Evolutionary conservation across 345 rosid genomes (phyloP).

Genomic region (Bruguiera parviflora): DNA sequence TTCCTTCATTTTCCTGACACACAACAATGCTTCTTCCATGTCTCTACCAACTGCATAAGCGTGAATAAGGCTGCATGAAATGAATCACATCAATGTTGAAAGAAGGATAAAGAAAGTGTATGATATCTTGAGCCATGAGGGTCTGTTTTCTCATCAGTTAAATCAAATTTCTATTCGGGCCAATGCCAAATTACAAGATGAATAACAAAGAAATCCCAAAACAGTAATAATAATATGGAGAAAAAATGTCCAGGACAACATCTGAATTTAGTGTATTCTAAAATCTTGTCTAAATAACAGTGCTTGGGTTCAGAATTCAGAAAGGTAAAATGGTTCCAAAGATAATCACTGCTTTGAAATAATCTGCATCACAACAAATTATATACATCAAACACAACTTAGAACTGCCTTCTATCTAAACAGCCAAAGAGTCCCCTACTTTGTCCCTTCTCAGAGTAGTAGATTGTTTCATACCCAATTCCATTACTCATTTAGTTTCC

Average conservation of each 20-base stretch:
- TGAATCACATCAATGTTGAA: conserved; percentile 39
- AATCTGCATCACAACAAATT: not conserved
- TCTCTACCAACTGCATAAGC: conserved; percentile 98
- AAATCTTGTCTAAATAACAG: not conserved
- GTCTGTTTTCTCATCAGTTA: not conserved
- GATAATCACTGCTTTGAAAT: not conserved
- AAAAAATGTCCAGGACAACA: not conserved
- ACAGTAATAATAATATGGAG: no score
- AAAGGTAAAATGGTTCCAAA: not conserved
- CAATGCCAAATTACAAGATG: conserved; percentile 1
- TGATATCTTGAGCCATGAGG: conserved; percentile 7
- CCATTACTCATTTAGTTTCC: no score
- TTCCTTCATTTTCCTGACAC: conserved; percentile 93
- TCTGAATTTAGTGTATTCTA: not conserved
- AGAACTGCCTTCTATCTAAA: not conserved
- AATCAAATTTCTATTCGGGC: not conserved
- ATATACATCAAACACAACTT: not conserved
- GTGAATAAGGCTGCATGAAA: conserved; percentile 95
- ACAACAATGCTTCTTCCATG: conserved; percentile 93
- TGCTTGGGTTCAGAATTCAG: not conserved
- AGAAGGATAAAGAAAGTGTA: conserved; percentile 6
- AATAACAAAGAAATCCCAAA: not conserved
- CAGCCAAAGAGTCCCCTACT: no score
- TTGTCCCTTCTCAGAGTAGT: no score
- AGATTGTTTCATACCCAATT: no score